Evolutionary conservation across 495 filamentous ascomycete genomes (phyloP).

Genomic region (Cercophora samala): DNA sequence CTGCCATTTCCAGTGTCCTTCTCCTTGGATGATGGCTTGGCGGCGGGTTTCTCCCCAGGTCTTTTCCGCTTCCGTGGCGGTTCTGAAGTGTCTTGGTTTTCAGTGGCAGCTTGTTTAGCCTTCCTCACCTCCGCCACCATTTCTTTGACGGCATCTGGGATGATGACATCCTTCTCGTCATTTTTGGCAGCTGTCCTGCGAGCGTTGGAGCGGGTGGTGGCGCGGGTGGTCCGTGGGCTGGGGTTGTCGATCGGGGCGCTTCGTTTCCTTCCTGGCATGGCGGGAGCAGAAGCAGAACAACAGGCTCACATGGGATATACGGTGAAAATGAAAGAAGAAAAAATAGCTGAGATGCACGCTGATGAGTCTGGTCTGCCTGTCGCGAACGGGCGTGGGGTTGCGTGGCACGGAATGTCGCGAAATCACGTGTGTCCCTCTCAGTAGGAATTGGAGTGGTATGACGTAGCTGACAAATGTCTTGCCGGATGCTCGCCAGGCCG

Average conservation of each 20-base stretch:
- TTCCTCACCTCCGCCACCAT: conserved; percentile 14
- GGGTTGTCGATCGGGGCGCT: neutral
- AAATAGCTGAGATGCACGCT: neutral
- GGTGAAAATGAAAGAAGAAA: neutral
- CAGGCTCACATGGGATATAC: neutral
- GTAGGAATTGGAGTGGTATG: neutral
- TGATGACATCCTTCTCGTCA: conserved; percentile 2
- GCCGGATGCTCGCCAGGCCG: neutral
- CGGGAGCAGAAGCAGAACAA: neutral
- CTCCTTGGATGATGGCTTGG: conserved; percentile 13
- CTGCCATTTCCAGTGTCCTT: conserved; percentile 27
- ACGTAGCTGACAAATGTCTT: neutral
- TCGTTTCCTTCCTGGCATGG: conserved; percentile 9
- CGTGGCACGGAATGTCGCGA: conserved; percentile 2
- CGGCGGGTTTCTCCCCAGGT: conserved; percentile 38
- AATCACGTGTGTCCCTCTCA: conserved; percentile 2
- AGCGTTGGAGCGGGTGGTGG: neutral
- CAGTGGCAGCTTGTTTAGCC: neutral
- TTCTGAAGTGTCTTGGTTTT: conserved; percentile 18
- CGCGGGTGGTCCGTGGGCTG: neutral
- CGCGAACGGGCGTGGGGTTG: neutral
- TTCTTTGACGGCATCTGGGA: conserved; percentile 19
- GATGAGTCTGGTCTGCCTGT: neutral
- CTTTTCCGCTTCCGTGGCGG: conserved; percentile 42
- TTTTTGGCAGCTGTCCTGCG: neutral